A percentile compares a stretch with the other conserved stretches of the same genome.
These are phyloP conservation scores for Plantago coronopus DNA, from an alignment of 305 asterid species.

Conservation along the genomic window DNA sequence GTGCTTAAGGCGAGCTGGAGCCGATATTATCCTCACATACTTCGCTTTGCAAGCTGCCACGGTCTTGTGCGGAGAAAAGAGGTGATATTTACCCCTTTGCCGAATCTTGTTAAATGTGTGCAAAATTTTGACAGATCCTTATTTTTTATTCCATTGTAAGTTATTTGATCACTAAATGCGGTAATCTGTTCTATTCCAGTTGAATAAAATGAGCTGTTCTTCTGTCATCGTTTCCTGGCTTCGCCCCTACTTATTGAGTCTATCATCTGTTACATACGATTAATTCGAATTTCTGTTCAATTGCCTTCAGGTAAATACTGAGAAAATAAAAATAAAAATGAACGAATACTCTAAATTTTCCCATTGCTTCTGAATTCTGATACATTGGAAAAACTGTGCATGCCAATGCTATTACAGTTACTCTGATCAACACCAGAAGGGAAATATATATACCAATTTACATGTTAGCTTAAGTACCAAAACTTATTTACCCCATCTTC, in stretches of 20 bases:
- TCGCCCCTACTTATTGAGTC: neutral
- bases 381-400: slow-evolving; percentile 8
- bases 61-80: slow-evolving; percentile 68
- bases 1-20: slow-evolving; percentile 94
- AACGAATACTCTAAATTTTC: neutral
- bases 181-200: neutral
- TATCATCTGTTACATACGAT: neutral
- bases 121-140: slow-evolving; percentile 12
- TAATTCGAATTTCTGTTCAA: too few relatives aligned
- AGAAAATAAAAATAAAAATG: neutral
- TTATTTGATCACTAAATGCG: neutral
- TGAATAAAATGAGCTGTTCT: neutral
- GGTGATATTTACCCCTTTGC: slow-evolving; percentile 32
- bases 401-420: slow-evolving; percentile 18
- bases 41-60: slow-evolving; percentile 87
- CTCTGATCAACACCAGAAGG: slow-evolving; percentile 7
- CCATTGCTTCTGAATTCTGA: neutral
- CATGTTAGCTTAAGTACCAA: slow-evolving; percentile 11
- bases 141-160: neutral
- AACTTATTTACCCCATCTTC: slow-evolving; percentile 16
- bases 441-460: slow-evolving; percentile 4
- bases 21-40: slow-evolving; percentile 80
- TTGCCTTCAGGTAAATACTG: too few relatives aligned
- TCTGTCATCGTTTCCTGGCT: neutral
- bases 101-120: neutral